Conservation (phyloP, 768 basidiomycete genomes). For the Leccinum olivaceopallidum region DNA sequence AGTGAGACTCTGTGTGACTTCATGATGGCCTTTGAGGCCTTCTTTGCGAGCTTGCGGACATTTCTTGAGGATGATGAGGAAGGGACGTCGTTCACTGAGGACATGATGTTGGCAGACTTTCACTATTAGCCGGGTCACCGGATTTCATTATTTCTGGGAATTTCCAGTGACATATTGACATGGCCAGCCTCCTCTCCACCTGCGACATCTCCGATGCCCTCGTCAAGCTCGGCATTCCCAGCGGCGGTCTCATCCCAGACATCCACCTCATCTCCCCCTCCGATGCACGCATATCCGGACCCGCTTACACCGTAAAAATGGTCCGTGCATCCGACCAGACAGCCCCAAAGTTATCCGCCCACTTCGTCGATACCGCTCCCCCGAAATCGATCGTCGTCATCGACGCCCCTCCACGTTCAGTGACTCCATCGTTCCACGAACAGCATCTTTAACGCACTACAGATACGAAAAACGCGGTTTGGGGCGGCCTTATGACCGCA, state of each 20-base stretch:
- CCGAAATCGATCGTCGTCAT: slow-evolving; percentile 70
- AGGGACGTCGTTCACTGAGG: background rate
- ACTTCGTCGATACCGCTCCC: slow-evolving; percentile 82
- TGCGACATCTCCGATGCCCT: slow-evolving; percentile 91
- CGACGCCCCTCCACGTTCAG: slow-evolving; percentile 67
- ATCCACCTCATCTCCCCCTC: slow-evolving; percentile 51
- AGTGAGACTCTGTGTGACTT: slow-evolving; percentile 64
- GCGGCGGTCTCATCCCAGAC: slow-evolving; percentile 84
- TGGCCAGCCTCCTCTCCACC: slow-evolving; percentile 59
- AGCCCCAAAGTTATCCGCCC: slow-evolving; percentile 63
- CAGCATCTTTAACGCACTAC: background rate
- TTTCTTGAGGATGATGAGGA: slow-evolving; percentile 15
- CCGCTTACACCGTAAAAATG: slow-evolving; percentile 89
- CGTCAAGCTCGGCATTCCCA: slow-evolving; percentile 68
- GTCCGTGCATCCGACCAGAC: slow-evolving; percentile 56
- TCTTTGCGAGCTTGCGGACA: slow-evolving; percentile 41
- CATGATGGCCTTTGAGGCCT: slow-evolving; percentile 62
- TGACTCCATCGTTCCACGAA: slow-evolving; percentile 7
- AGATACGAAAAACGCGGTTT: slow-evolving; percentile 81
- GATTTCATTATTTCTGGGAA: background rate
- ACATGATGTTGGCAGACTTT: slow-evolving; percentile 8
- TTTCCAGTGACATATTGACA: slow-evolving; percentile 3
- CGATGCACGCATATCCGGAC: slow-evolving; percentile 55
- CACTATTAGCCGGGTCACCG: background rate
- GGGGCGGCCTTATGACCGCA: slow-evolving; percentile 92